Base-by-base conservation (phyloP, 495 filamentous ascomycete genomes). In the Penicillium dipodomyicola region DNA sequence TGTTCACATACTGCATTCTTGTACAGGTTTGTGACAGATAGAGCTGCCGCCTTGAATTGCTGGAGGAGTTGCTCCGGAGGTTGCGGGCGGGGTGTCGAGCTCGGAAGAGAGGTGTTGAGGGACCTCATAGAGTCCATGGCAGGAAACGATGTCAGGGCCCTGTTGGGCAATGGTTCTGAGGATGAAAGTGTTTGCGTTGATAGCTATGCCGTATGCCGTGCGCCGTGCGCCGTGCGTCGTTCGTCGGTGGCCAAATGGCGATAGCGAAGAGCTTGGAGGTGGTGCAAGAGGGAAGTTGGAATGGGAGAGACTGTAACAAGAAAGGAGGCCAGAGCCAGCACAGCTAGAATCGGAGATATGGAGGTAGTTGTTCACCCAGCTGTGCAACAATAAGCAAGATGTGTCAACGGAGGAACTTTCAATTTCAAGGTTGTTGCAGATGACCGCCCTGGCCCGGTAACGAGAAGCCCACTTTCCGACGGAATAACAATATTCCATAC, bases 1-100 rank as follows among this genome's bases (percentile, higher is more conserved):
- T 90, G 84, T 20, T 90, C 87, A 51, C 83, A 77, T 2, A 87
- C 87, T 15, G 93, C 91, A 50, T 86, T 90, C 70, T 96, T 96
- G 75, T 97, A 97, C 29, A 99, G 86, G 60, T 92, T 93, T 45
- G 95, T 97, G 50, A 97, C 92, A 3, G 95, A 96, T 20, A 97
- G 78, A 14, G 95, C 95, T 22, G 95, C 95, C 37, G 87, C 82
- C 68, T 89, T 92, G 81, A 99, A 99, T 51, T 89, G 85, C 50
- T 92, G 87, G 45, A 96, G 82, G 40, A 97, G 84, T 65, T 94
- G 81, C 67, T 92, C 90, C 12, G 87, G 82, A 23, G 87, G 84
- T 54, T 89, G 89, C 30, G 72, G 72, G 22, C 74, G 69, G 32
- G 76, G 75, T 52, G 77, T 78, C 6, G 79, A 75, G 41, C 72